phyloP scores from a whole-genome alignment of 441 rosid genomes.

The Pelargonium myrrhifolium region DNA sequence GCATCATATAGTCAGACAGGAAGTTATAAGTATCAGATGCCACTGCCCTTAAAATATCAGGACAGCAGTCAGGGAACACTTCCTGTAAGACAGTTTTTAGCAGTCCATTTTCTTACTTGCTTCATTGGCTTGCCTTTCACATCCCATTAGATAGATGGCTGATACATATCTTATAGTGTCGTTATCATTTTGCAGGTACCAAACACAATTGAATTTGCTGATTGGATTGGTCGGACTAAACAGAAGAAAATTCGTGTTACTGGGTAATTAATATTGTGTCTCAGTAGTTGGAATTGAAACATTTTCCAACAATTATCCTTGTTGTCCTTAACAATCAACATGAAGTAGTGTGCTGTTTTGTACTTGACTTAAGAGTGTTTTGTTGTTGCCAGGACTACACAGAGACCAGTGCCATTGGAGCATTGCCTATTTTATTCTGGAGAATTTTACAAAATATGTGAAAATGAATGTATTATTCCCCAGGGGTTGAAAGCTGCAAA shows the following conservation, averaged over 20 bases:
- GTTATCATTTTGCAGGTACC: slow-evolving; percentile 57
- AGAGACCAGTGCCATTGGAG: slow-evolving; percentile 97
- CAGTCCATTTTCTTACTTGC: neutral
- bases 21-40: neutral
- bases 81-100: neutral
- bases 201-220: slow-evolving; percentile 90
- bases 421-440: slow-evolving; percentile 88
- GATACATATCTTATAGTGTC: slow-evolving; percentile 8
- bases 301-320: slow-evolving; percentile 3
- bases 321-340: neutral
- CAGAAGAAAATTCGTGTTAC: slow-evolving; percentile 88
- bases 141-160: neutral
- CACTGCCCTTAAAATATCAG: neutral
- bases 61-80: neutral
- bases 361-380: neutral
- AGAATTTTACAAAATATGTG: slow-evolving; percentile 80
- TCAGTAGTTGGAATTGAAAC: slow-evolving; percentile 14
- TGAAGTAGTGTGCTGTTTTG: neutral
- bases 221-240: slow-evolving; percentile 96
- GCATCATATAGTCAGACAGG: neutral
- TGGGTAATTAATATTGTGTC: slow-evolving; percentile 50
- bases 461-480: slow-evolving; percentile 52
- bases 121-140: neutral
- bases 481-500: slow-evolving; percentile 79
- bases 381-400: slow-evolving; percentile 55